These are phyloP conservation scores for Penicillium hesseltinei DNA, from an alignment of 2,329 filamentous ascomycete species.

Conservation along the genomic window DNA sequence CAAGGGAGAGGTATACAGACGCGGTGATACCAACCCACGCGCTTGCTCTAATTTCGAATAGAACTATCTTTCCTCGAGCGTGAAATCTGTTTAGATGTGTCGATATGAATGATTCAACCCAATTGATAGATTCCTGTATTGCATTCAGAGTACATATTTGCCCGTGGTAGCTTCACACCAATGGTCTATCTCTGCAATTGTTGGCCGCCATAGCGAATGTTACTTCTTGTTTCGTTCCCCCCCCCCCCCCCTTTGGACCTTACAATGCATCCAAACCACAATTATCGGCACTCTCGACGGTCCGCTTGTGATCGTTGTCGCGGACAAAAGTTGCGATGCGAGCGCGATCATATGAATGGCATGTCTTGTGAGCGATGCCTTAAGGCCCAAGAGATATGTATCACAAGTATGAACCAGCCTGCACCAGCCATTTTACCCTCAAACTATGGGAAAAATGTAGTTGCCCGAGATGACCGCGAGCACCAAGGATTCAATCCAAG, in stretches of 20 bases:
- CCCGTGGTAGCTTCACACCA: background rate
- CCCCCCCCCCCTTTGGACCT: no score
- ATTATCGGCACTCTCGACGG: constrained; percentile 24
- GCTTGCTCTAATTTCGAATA: constrained; percentile 6
- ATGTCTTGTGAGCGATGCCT: constrained; percentile 26
- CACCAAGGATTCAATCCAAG: background rate
- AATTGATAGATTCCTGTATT: background rate
- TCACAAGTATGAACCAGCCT: constrained; percentile 21
- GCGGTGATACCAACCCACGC: constrained; percentile 10
- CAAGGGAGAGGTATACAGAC: background rate
- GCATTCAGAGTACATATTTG: constrained; percentile 1
- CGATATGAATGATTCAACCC: background rate
- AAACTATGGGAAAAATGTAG: background rate
- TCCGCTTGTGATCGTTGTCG: constrained; percentile 27
- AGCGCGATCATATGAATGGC: constrained; percentile 21
- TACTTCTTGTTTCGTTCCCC: no score
- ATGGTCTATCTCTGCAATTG: background rate
- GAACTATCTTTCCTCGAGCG: background rate
- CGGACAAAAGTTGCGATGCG: constrained; percentile 25
- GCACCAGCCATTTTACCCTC: constrained; percentile 3
- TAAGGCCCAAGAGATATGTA: constrained; percentile 25
- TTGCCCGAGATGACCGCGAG: constrained; percentile 4
- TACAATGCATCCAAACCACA: constrained; percentile 19
- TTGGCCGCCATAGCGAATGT: background rate
- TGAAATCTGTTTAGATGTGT: constrained; percentile 1